These are phyloP conservation scores for Aphanomyces euteiches DNA, from an alignment of 352 stramenopile genomes.

Conservation along the genomic window DNA sequence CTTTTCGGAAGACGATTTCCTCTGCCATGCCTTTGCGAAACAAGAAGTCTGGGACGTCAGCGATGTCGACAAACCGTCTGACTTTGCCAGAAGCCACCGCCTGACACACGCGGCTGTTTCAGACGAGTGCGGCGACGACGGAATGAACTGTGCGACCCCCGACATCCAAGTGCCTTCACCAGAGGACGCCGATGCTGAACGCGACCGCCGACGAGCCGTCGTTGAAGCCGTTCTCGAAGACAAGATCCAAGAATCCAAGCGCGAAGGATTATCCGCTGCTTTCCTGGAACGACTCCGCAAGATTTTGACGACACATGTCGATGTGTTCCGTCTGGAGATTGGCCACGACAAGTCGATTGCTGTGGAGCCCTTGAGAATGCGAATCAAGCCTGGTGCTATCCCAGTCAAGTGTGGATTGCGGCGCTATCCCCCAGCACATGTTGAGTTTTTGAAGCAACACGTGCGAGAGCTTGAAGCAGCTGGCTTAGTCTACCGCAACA, in stretches of 20 bases:
- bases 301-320: slow-evolving; percentile 6
- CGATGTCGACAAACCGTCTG: neutral
- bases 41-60: neutral
- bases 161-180: neutral
- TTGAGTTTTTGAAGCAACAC: neutral
- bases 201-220: neutral
- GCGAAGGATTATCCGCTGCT: neutral
- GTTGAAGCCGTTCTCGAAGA: neutral
- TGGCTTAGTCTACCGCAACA: neutral
- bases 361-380: neutral
- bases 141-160: neutral
- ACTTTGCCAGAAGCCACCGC: neutral
- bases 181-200: no score
- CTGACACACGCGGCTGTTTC: no score
- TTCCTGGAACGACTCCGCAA: neutral
- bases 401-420: slow-evolving; percentile 2
- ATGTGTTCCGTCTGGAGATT: slow-evolving; percentile 17
- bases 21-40: neutral
- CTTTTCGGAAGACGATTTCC: neutral
- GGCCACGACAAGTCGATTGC: no score
- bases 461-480: slow-evolving; percentile 2
- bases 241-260: neutral
- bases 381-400: neutral
- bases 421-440: neutral
- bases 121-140: neutral